Evolutionary conservation across 768 basidiomycete species (phyloP).

Genomic region (Lepiota venenata): DNA sequence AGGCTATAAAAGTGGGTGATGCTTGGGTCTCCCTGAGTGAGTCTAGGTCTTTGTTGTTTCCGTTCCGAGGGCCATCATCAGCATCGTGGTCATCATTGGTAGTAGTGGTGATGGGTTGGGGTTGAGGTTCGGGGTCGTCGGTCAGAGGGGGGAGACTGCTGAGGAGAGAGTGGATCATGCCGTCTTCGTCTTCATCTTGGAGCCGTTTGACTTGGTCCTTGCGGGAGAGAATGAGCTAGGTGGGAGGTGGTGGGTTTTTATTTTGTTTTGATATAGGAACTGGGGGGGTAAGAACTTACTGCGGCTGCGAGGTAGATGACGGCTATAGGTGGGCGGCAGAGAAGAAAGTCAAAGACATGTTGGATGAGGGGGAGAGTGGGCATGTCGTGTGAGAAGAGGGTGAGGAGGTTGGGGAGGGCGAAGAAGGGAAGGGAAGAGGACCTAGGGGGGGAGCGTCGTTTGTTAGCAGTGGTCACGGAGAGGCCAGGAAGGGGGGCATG

Average conservation of each 20-base stretch:
- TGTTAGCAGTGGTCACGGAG: no score
- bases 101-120: not conserved
- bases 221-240: conserved; percentile 69
- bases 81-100: no score
- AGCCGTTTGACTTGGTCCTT: conserved; percentile 64
- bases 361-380: conserved; percentile 88
- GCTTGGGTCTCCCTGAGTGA: no score
- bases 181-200: conserved; percentile 69
- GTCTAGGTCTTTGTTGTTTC: no score
- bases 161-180: conserved; percentile 77
- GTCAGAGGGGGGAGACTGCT: conserved; percentile 59
- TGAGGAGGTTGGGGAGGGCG: conserved; percentile 86
- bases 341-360: conserved; percentile 87
- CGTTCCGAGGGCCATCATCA: not conserved
- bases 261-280: not conserved
- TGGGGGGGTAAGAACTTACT: conserved; percentile 43
- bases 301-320: conserved; percentile 82
- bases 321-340: conserved; percentile 77
- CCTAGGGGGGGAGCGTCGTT: conserved; percentile 39
- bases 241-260: not conserved
- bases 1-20: not conserved
- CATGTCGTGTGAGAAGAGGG: conserved; percentile 89
- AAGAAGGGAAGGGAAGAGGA: conserved; percentile 83
- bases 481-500: not conserved
- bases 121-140: conserved; percentile 29